Conservation (phyloP, 352 stramenopile species). For the Pythium phragmiticola region DNA sequence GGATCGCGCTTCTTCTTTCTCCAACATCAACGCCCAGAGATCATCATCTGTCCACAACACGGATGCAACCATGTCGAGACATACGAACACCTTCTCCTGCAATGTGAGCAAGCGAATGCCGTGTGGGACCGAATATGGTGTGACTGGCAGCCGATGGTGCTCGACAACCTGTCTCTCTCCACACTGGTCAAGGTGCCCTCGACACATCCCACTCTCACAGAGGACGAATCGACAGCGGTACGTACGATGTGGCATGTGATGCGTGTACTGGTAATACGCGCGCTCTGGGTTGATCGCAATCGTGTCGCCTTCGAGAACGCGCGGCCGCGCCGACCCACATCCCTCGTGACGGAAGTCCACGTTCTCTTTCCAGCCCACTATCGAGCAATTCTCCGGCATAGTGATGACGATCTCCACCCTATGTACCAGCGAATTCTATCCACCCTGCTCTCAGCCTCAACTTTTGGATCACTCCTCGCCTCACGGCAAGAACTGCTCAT, state of each 20-base stretch:
- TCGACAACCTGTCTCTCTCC: neutral
- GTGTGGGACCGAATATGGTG: neutral
- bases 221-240: neutral
- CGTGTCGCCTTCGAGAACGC: conserved; percentile 1
- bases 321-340: neutral
- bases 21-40: neutral
- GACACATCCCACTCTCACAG: neutral
- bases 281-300: conserved; percentile 8
- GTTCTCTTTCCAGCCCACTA: conserved; percentile 6
- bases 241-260: conserved; percentile 3
- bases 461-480: conserved; percentile 4
- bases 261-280: neutral
- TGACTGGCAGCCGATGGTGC: neutral
- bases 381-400: neutral
- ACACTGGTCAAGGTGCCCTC: neutral
- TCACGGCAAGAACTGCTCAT: conserved; percentile 1
- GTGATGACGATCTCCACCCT: neutral
- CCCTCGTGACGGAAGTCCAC: neutral
- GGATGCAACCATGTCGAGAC: neutral
- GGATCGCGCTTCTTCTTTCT: conserved; percentile 5
- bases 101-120: neutral
- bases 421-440: neutral
- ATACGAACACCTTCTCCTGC: neutral
- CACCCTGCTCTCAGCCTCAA: neutral
- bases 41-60: neutral